Percentiles rank a stretch among this genome's conserved stretches.
Evolutionary conservation across 2,329 filamentous ascomycete species (phyloP).

Genomic region (Macrophomina phaseolina): DNA sequence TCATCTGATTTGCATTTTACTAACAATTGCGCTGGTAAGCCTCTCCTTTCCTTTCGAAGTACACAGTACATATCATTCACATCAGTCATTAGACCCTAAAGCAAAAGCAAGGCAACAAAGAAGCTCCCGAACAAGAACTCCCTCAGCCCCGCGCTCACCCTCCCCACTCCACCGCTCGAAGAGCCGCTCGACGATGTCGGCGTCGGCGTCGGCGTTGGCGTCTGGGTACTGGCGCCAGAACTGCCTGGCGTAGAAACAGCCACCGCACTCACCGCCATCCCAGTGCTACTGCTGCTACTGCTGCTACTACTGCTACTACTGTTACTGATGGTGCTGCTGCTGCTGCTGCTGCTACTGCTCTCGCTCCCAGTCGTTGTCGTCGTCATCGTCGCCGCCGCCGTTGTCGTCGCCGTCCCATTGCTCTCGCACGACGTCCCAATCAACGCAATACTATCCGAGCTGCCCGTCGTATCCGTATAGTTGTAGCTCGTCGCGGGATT

Average conservation of each 20-base stretch:
- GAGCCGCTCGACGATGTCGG: background rate
- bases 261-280: background rate
- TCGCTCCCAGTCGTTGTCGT: background rate
- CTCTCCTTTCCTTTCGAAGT: background rate
- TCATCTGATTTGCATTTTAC: no score
- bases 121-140: constrained; percentile 2
- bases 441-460: constrained; percentile 56
- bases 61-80: no score
- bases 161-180: constrained; percentile 1
- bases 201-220: background rate
- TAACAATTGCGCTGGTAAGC: no score
- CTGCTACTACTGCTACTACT: background rate
- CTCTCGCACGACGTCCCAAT: constrained; percentile 29
- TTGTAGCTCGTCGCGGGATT: constrained; percentile 57
- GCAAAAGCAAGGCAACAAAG: constrained; percentile 5
- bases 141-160: background rate
- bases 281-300: background rate
- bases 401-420: background rate
- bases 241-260: constrained; percentile 3
- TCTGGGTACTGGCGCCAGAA: background rate
- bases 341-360: background rate
- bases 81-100: background rate
- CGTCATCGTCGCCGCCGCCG: background rate
- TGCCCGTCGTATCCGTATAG: constrained; percentile 56
- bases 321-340: background rate